Percentiles rank a stretch among this genome's conserved stretches.
Conservation (phyloP, 257 asterid genomes). For the Cynanchum wilfordii region DNA sequence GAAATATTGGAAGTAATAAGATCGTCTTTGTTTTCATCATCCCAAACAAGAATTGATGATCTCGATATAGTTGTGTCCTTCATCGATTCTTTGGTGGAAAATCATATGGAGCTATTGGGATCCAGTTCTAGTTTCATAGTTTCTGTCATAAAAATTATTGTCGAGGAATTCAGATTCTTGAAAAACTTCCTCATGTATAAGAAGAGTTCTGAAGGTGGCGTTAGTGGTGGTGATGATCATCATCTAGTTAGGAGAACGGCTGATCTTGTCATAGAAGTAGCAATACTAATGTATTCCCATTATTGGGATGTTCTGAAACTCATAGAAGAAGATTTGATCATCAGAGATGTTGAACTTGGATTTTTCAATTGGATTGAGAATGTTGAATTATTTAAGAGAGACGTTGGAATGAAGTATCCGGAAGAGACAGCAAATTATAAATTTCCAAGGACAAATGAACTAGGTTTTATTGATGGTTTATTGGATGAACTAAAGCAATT, state of each 20-base stretch:
- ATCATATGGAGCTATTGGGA: neutral
- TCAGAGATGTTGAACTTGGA: neutral
- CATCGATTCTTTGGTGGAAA: neutral
- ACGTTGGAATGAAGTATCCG: neutral
- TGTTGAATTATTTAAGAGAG: neutral
- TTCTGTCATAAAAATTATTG: neutral
- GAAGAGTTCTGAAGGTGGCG: too few species aligned
- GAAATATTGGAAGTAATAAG: too few species aligned
- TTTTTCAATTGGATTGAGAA: neutral
- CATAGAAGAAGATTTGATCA: too few species aligned
- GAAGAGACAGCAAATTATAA: neutral
- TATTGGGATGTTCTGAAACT: neutral
- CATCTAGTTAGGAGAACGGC: neutral
- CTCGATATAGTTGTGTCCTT: neutral
- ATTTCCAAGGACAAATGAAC: neutral
- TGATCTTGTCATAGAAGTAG: neutral
- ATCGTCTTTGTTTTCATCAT: neutral
- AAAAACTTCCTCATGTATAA: too few species aligned
- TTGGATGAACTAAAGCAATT: neutral
- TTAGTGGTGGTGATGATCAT: too few species aligned
- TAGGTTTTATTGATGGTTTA: slow-evolving; percentile 8
- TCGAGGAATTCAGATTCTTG: neutral
- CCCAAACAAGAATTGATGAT: neutral
- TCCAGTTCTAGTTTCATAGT: neutral
- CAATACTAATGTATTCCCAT: neutral